Conservation (phyloP, 2,329 filamentous ascomycete species). For the Scortechinia acanthostroma region DNA sequence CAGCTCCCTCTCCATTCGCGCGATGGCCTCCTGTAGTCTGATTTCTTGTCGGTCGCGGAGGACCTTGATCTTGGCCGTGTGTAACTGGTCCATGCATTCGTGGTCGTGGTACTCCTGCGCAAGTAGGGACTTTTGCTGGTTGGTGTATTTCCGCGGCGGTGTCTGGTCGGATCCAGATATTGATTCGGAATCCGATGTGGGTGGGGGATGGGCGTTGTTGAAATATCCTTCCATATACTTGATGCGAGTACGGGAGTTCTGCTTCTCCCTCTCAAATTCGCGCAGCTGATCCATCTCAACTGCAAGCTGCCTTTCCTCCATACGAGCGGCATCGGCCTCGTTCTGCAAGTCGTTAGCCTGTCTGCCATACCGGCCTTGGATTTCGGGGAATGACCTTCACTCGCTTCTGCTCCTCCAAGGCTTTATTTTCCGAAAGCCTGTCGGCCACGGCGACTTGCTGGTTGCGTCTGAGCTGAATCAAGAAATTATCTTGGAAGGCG, state of each 20-base stretch:
- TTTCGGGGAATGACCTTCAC: slow-evolving; percentile 19
- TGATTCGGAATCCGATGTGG: slow-evolving; percentile 7
- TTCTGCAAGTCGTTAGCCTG: slow-evolving; percentile 18
- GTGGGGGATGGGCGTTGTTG: slow-evolving; percentile 24
- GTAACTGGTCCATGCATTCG: slow-evolving; percentile 29
- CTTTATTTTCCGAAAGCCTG: slow-evolving; percentile 16
- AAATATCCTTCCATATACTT: slow-evolving; percentile 37
- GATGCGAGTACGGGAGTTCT: slow-evolving; percentile 29
- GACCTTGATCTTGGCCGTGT: slow-evolving; percentile 32
- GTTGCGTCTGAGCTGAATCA: slow-evolving; percentile 11
- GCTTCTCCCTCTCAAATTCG: slow-evolving; percentile 30
- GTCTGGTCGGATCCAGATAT: neutral
- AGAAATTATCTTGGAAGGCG: slow-evolving; percentile 19
- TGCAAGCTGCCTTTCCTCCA: slow-evolving; percentile 31
- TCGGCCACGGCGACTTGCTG: slow-evolving; percentile 13
- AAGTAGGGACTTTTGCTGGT: slow-evolving; percentile 29
- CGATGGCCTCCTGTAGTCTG: slow-evolving; percentile 23
- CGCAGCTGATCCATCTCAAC: slow-evolving; percentile 31
- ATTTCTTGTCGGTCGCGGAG: slow-evolving; percentile 33
- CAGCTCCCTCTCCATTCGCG: slow-evolving; percentile 25
- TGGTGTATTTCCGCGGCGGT: slow-evolving; percentile 19
- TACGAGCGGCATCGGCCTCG: slow-evolving; percentile 16
- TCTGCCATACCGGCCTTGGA: neutral
- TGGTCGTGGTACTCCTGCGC: slow-evolving; percentile 31
- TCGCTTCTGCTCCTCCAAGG: slow-evolving; percentile 20